These are phyloP conservation scores for Pythium vanterpoolii DNA, from an alignment of 352 stramenopile species.

Conservation along the genomic window DNA sequence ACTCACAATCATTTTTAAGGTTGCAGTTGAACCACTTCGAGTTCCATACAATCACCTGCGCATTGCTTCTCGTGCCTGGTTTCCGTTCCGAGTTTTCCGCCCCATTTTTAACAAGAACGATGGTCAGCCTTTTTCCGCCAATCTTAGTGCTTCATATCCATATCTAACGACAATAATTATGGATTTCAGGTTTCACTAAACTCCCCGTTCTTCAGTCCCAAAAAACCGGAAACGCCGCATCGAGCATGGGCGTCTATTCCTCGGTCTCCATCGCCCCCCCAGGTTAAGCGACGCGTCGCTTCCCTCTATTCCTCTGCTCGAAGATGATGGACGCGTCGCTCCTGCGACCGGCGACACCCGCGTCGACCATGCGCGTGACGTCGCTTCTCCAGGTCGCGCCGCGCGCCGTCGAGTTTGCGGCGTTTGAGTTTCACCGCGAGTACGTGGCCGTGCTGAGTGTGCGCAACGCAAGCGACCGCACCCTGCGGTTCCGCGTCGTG, in stretches of 20 bases:
- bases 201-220: background rate
- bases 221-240: background rate
- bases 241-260: too few species aligned
- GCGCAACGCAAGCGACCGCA: constrained; percentile 63
- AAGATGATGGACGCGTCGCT: constrained; percentile 7
- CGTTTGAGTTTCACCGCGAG: constrained; percentile 52
- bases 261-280: too few species aligned
- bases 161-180: constrained; percentile 5
- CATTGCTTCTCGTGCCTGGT: too few species aligned
- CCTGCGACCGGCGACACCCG: constrained; percentile 19
- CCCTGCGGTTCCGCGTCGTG: constrained; percentile 55
- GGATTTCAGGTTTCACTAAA: background rate
- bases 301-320: background rate
- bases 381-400: constrained; percentile 63
- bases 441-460: constrained; percentile 64
- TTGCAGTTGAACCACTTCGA: too few species aligned
- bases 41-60: too few species aligned
- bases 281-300: background rate
- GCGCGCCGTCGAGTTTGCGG: constrained; percentile 56
- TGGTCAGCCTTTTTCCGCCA: background rate
- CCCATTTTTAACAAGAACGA: too few species aligned
- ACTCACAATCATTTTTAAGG: too few species aligned
- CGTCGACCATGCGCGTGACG: constrained; percentile 20
- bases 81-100: too few species aligned
- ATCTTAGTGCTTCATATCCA: background rate